Base-by-base conservation (phyloP, 805 yeast species). In the Hanseniaspora clermontiae region DNA sequence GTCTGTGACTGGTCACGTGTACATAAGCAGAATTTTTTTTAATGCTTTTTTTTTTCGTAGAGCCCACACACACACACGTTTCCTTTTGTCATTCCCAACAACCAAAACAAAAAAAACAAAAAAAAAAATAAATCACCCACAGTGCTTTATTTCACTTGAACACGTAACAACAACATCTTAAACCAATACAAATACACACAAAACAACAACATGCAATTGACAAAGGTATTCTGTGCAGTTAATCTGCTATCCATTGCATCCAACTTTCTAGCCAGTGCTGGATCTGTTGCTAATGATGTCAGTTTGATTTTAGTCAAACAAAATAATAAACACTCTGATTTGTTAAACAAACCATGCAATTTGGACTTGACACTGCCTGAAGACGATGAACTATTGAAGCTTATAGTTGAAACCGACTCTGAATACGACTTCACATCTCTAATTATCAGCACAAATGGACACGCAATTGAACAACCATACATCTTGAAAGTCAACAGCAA, bases 381-480 rank as follows among this genome's bases (percentile, higher is more conserved):
- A 32, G 49, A 56, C 27, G 56, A 52, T 14, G 55, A 56, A 27
- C 32, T 50, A 19, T 29, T 56, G 32, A 56, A 56, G 19, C 46
- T 56, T 38, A 38, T 53, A 46, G 57, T 53, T 11, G 48, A 46
- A 39, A 38, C 49, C 6, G 51, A 53, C 8, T 9, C n/a, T 27
- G 32, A 37, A 49, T 50, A 49, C 27, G 36, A 17, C 31, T 49
- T 49, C 32, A 37, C 31, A 27, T 56, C 55, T 2, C 29, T 56
- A 14, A 45, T 46, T 32, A 9, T 56, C 32, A 45, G 48, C 37
- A 46, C 43, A 1, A 46, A 36, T 10, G 37, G 43, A 34, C 47
- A 46, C 29, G 36, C 31, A 8, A 32, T 56, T 31, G 58, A 56
- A 40, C 55, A 56, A 24, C 34, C 58, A 31, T 56, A 50, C 43